Base-by-base conservation (phyloP, 306 rosid genomes). In the Canavalia gladiata region DNA sequence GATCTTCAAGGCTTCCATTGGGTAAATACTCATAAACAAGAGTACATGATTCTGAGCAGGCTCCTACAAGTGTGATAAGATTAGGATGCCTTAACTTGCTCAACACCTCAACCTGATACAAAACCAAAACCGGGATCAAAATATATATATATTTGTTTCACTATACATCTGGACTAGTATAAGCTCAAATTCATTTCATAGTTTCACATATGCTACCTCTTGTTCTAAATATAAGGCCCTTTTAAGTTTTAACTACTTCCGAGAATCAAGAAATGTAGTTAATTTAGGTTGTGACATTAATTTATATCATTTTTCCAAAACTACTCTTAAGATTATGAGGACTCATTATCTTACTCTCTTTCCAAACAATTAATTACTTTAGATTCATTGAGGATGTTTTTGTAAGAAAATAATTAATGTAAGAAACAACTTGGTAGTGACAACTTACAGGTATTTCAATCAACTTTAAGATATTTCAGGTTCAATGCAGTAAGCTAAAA, bases 1-100 rank as follows among this genome's bases (percentile, higher is more conserved):
- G 90, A 85, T 95, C 99, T 84, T 91, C 98, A 39, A 95, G 97
- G 86, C 92, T 93, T 81, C 99, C 99, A 56, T 90, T 91, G 28
- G 93, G 90, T 37, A 93, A 88, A 90, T 91, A 93, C 82, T 95
- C 99, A 29, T 93, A 95, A 29, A 95, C 68, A 64, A 95, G 96
- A 71, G 87, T 78, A 81, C 70, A 85, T 9, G 89, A 75, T 81
- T 93, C 96, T 7, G 91, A 83, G 81, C 97, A 93, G 56, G 90
- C 86, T 56, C 99, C 99, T 81, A 93, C 84, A 3, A 95, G 95
- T 29, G 91, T 90, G 74, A 95, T 82, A 37, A 95, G 90, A 87
- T 95, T 93, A 18, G 94, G 90, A 82, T 95, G 98, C 84, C 97
- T 87, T 87, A 87, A 80, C 87, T 87, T 91, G 72, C 97, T 88